These are phyloP conservation scores for Aspergillus sp. DNA, from an alignment of 2,329 filamentous ascomycete genomes.

Conservation along the genomic window DNA sequence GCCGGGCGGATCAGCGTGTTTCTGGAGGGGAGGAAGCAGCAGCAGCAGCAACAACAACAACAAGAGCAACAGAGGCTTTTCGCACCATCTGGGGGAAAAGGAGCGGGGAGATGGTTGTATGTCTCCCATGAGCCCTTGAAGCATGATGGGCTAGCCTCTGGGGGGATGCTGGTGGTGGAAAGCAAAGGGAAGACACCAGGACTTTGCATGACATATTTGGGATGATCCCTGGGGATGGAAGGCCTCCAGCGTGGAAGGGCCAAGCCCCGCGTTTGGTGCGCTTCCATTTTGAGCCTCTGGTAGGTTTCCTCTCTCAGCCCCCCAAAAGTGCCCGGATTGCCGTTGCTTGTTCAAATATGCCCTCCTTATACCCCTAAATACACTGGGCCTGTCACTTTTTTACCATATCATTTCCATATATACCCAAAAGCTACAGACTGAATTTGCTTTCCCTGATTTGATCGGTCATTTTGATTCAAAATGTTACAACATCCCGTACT, in stretches of 20 bases:
- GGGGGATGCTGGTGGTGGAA: not conserved
- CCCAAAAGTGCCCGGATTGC: no score
- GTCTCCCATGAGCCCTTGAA: conserved; percentile 74
- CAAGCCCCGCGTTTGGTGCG: conserved; percentile 55
- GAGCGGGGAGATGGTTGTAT: conserved; percentile 78
- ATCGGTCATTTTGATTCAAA: no score
- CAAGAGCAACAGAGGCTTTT: conserved; percentile 24
- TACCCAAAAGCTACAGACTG: no score
- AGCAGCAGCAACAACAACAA: conserved; percentile 12
- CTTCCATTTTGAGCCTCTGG: conserved; percentile 95
- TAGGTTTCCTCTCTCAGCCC: conserved; percentile 40
- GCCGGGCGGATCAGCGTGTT: conserved; percentile 84
- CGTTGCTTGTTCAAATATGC: not conserved
- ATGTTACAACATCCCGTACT: no score
- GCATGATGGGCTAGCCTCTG: not conserved
- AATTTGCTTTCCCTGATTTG: no score
- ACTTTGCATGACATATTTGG: conserved; percentile 38
- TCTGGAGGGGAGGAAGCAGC: conserved; percentile 64
- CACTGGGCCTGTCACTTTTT: not conserved
- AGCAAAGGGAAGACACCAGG: conserved; percentile 21
- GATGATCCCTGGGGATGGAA: conserved; percentile 31
- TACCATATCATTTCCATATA: conserved; percentile 2
- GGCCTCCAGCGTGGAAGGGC: conserved; percentile 30
- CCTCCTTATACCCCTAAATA: no score
- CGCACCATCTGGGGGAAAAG: conserved; percentile 75